These are phyloP conservation scores for Geum urbanum DNA, from an alignment of 306 rosid species.

Conservation along the genomic window DNA sequence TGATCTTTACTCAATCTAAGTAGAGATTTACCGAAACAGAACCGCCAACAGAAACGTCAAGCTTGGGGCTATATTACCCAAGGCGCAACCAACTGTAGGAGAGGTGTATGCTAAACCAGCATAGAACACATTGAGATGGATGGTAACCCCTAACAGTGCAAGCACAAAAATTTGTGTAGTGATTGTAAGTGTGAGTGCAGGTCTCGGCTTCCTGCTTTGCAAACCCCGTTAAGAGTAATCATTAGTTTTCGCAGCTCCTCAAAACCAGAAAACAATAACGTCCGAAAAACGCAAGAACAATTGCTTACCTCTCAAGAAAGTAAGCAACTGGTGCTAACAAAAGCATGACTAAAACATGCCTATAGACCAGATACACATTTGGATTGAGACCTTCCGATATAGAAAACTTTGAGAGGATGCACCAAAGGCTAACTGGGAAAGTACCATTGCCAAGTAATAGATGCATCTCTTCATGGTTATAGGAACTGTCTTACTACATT, in stretches of 20 bases:
- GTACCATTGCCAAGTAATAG: slow-evolving; percentile 21
- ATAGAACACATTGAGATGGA: slow-evolving; percentile 29
- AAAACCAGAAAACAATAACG: background rate
- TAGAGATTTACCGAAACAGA: slow-evolving; percentile 22
- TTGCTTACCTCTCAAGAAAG: slow-evolving; percentile 26
- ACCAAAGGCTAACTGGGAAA: slow-evolving; percentile 18
- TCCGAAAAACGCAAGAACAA: background rate
- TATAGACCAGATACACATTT: slow-evolving; percentile 26
- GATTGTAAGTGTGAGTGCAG: slow-evolving; percentile 22
- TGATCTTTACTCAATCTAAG: too few relatives aligned
- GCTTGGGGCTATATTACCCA: slow-evolving; percentile 34
- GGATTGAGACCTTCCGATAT: slow-evolving; percentile 29
- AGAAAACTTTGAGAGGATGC: slow-evolving; percentile 25
- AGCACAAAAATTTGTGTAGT: slow-evolving; percentile 28
- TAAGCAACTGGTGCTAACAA: slow-evolving; percentile 29
- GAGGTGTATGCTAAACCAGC: slow-evolving; percentile 34
- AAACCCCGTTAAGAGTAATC: background rate
- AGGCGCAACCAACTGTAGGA: slow-evolving; percentile 31
- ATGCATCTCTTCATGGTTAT: slow-evolving; percentile 13
- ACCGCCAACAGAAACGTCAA: slow-evolving; percentile 32
- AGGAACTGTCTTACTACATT: background rate
- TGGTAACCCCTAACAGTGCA: slow-evolving; percentile 33
- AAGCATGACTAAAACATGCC: slow-evolving; percentile 29
- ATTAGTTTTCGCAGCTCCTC: background rate
- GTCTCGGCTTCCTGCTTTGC: slow-evolving; percentile 29